Base-by-base conservation (phyloP, 108 stramenopile genomes). In the Tribonema minus region DNA sequence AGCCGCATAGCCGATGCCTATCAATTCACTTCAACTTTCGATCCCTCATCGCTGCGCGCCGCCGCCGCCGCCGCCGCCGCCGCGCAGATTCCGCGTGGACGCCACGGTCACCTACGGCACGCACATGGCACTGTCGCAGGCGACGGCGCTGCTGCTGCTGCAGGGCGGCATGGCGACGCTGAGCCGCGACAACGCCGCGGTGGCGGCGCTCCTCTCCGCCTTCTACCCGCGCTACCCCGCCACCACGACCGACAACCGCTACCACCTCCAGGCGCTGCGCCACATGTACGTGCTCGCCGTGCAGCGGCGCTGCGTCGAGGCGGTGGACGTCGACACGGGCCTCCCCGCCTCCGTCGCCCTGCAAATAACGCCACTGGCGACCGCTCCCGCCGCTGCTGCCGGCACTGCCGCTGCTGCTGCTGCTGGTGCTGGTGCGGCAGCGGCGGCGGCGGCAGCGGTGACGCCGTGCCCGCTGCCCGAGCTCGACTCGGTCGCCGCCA, bases 241-340 rank as follows among this genome's bases (percentile, higher is more conserved):
- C 1, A 58, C 79, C 29, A 87, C 93, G 35, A 84, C 85, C 33
- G 96, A 97, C 79, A 94, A 97, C 68, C 92, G 94, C 74, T 95
- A 92, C 80, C 95, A 96, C 82, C 85, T 98, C 37, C 98, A 98
- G 86, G 93, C 96, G 6, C 88, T 97, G 33, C 88, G 98, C 0
- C 95, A 97, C 88, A 85, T 95, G 35, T 98, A 96, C 77, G 95
- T 93, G n/a, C 88, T 98, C 37, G 98, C 98, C 0, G 91, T 89
- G 28, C 90, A 94, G 74, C 82, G 90, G 29, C 82, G 93, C 25
- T 86, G 88, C 32, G 67, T 98, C 20, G 88, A 92, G 70, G 90
- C 94, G 1, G 74, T 93, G 25, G 98, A 98, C 67, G 88, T 95
- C 1, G 95, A 96, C 61, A 91, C 92, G 15, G 84, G 88, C 15